These are phyloP conservation scores for Viola pubescens DNA, from an alignment of 441 rosid species.

Conservation along the genomic window DNA sequence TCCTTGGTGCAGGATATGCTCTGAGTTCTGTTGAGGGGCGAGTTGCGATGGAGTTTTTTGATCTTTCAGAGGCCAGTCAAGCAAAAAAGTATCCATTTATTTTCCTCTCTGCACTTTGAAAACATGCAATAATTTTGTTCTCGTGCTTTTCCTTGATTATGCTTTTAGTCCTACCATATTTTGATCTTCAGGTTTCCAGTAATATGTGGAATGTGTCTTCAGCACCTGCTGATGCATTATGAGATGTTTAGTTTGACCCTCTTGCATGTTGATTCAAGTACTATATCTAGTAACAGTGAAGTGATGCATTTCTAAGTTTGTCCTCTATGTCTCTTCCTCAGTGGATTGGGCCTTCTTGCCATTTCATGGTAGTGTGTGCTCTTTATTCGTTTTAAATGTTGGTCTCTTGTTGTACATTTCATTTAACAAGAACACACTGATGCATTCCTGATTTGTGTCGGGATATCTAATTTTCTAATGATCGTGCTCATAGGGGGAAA, in stretches of 20 bases:
- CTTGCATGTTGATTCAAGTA: not conserved
- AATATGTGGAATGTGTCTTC: too few species aligned
- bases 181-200: not conserved
- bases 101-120: not conserved
- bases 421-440: too few species aligned
- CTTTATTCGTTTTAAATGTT: too few species aligned
- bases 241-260: not conserved
- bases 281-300: not conserved
- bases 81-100: slow-evolving; percentile 72
- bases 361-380: too few species aligned
- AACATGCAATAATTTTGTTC: not conserved
- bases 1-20: slow-evolving; percentile 66
- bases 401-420: not conserved
- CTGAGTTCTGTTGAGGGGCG: slow-evolving; percentile 95
- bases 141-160: not conserved
- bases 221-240: not conserved
- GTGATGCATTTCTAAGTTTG: not conserved
- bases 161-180: not conserved
- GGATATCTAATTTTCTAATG: too few species aligned
- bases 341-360: too few species aligned
- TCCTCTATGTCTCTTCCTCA: not conserved
- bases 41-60: slow-evolving; percentile 93
- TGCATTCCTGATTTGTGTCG: too few species aligned
- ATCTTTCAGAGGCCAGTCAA: slow-evolving; percentile 85
- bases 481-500: too few species aligned